phyloP scores from a whole-genome alignment of 2,329 filamentous ascomycete species.

The Xylaria sp. region DNA sequence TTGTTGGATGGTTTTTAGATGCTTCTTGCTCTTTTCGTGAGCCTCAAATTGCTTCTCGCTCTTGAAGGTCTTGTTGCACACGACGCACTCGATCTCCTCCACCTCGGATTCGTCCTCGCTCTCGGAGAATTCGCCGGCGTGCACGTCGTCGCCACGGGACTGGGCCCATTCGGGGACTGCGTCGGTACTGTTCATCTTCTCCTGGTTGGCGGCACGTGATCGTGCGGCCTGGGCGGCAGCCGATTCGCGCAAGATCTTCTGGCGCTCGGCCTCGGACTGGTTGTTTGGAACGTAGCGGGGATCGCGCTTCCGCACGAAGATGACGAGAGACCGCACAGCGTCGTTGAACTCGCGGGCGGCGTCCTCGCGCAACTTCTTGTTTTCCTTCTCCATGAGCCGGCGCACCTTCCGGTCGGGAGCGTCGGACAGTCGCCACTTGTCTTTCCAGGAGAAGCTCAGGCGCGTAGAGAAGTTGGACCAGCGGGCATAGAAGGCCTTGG shows the following conservation, averaged over 20 bases:
- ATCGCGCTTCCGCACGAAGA: conserved; percentile 91
- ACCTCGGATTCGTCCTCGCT: conserved; percentile 66
- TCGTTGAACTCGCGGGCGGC: conserved; percentile 91
- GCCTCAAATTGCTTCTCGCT: conserved; percentile 92
- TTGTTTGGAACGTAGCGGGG: conserved; percentile 82
- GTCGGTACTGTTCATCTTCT: conserved; percentile 72
- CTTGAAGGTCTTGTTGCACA: conserved; percentile 84
- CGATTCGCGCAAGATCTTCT: conserved; percentile 79
- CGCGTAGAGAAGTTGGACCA: conserved; percentile 87
- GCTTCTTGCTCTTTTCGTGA: conserved; percentile 97
- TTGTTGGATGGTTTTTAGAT: conserved; percentile 85
- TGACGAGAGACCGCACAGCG: conserved; percentile 84
- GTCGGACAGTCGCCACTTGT: conserved; percentile 83
- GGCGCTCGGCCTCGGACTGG: conserved; percentile 82
- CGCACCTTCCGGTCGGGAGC: conserved; percentile 87
- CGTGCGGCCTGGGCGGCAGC: conserved; percentile 86
- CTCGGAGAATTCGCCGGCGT: conserved; percentile 68
- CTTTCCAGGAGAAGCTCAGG: conserved; percentile 91
- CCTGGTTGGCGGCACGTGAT: conserved; percentile 82
- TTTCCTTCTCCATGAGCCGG: conserved; percentile 94
- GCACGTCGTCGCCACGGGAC: conserved; percentile 63
- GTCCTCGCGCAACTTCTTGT: conserved; percentile 84
- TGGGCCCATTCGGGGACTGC: conserved; percentile 81
- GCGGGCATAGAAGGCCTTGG: conserved; percentile 80
- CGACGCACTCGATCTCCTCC: conserved; percentile 77